Percentiles rank a stretch among this genome's conserved stretches.
Evolutionary conservation across 768 basidiomycete genomes (phyloP).

Genomic region (Rhodotorula sphaerocarpa): DNA sequence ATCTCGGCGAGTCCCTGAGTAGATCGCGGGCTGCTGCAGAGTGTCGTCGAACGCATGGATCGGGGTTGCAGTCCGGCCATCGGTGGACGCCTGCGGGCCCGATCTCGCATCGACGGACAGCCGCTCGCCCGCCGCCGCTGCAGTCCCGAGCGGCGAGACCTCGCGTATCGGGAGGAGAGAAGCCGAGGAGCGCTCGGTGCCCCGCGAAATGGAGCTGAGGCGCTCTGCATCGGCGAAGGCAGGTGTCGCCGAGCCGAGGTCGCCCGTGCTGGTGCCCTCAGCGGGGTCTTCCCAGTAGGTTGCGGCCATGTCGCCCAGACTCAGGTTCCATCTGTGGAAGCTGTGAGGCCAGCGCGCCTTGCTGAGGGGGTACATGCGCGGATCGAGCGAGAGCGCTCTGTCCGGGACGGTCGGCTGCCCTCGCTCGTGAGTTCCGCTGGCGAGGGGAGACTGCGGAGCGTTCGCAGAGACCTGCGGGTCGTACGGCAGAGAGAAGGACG

Average conservation of each 20-base stretch:
- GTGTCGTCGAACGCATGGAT: too few species aligned
- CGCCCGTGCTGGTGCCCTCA: not conserved
- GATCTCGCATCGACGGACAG: too few species aligned
- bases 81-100: too few species aligned
- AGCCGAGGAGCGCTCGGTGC: too few species aligned
- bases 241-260: rapidly evolving
- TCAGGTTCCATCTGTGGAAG: conserved; percentile 9
- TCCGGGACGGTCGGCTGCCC: too few species aligned
- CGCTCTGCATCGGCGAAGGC: too few species aligned
- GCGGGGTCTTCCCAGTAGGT: conserved; percentile 12
- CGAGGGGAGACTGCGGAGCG: not conserved
- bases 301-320: conserved; percentile 17
- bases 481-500: conserved; percentile 10
- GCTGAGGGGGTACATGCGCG: conserved; percentile 27
- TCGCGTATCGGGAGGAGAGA: too few species aligned
- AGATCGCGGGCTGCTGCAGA: too few species aligned
- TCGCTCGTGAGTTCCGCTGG: too few species aligned
- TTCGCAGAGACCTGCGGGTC: not conserved
- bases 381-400: conserved; percentile 10
- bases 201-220: too few species aligned
- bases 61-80: too few species aligned
- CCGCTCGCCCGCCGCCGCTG: not conserved
- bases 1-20: not conserved
- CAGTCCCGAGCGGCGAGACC: not conserved
- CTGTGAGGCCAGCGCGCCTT: conserved; percentile 7